These are phyloP conservation scores for Corymbia calophylla DNA, from an alignment of 441 rosid genomes.

Conservation along the genomic window DNA sequence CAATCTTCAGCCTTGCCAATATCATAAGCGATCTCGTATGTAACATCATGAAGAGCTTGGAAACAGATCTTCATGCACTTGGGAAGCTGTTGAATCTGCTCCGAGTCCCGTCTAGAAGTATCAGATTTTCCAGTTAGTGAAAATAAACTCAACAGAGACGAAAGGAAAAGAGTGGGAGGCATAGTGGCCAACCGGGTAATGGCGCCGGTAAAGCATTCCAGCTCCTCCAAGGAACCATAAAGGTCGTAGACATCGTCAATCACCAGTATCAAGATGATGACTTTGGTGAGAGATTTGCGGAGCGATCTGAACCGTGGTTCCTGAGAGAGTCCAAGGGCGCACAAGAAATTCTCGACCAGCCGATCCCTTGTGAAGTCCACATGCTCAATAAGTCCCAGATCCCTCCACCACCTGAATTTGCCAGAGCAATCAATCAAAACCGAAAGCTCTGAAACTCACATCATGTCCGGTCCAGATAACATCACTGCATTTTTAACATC, in stretches of 20 bases:
- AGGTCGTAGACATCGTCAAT: constrained; percentile 48
- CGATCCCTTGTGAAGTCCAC: constrained; percentile 35
- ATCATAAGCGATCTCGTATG: constrained; percentile 24
- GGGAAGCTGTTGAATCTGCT: constrained; percentile 21
- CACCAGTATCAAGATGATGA: constrained; percentile 17
- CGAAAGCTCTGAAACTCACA: neutral
- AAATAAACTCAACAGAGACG: neutral
- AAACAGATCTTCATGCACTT: constrained; percentile 35
- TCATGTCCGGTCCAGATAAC: neutral
- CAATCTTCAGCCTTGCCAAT: constrained; percentile 14
- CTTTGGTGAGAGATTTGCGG: constrained; percentile 32
- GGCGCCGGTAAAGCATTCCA: constrained; percentile 30
- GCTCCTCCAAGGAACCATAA: constrained; percentile 38
- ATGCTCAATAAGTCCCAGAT: constrained; percentile 21
- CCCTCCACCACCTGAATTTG: constrained; percentile 39
- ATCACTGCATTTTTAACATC: no score
- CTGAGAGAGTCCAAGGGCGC: constrained; percentile 22
- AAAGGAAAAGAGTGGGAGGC: neutral
- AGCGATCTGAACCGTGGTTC: constrained; percentile 19
- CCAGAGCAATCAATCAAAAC: neutral
- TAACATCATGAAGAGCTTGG: constrained; percentile 17
- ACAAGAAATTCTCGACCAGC: constrained; percentile 38
- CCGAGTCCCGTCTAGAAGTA: constrained; percentile 22
- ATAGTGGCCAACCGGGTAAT: constrained; percentile 11
- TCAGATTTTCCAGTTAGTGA: neutral